These are phyloP conservation scores for Catunica adiposa DNA, from an alignment of 2,329 filamentous ascomycete genomes.

Conservation along the genomic window DNA sequence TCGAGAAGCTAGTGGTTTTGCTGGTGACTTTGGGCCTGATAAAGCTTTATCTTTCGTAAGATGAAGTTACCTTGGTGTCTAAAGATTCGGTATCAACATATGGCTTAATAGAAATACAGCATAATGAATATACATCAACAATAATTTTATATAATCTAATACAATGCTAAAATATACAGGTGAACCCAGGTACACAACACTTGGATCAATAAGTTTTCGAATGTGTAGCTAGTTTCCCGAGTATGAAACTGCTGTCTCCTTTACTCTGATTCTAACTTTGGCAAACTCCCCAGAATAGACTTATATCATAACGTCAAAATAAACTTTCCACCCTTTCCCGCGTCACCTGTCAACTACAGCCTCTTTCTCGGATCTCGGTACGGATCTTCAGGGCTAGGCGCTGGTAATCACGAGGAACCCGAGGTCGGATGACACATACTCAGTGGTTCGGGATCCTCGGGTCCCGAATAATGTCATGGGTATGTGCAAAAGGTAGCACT, in stretches of 20 bases:
- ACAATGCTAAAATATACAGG: not conserved
- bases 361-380: no score
- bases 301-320: not conserved
- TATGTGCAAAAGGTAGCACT: no score
- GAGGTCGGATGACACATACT: no score
- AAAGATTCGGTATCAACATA: not conserved
- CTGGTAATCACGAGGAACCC: no score
- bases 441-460: no score
- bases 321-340: not conserved
- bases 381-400: no score
- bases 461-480: no score
- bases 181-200: not conserved
- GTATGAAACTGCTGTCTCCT: not conserved
- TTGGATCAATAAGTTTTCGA: not conserved
- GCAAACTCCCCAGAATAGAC: no score
- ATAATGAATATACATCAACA: not conserved
- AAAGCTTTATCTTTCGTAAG: not conserved
- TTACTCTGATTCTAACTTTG: not conserved
- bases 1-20: not conserved
- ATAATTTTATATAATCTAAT: not conserved
- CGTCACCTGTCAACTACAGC: not conserved
- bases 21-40: slow-evolving; percentile 2
- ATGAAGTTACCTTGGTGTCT: not conserved
- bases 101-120: not conserved
- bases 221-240: no score